phyloP scores from a whole-genome alignment of 495 filamentous ascomycete species.

The Mytilinidion resinicola region DNA sequence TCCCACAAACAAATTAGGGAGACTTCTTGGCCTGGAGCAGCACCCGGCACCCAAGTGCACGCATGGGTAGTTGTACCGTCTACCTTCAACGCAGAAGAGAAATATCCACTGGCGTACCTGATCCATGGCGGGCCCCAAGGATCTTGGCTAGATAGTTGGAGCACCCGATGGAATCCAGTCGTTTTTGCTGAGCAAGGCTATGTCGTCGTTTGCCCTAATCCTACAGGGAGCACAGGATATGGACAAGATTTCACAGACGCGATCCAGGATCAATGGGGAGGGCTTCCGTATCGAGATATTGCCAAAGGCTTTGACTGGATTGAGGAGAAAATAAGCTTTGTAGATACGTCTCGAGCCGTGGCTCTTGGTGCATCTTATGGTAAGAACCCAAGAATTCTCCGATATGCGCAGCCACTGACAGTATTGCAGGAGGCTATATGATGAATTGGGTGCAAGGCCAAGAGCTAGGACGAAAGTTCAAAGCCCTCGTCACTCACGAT shows the following conservation, averaged over 20 bases:
- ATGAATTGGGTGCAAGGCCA: conserved; percentile 75
- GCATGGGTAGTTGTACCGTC: conserved; percentile 70
- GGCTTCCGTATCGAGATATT: conserved; percentile 72
- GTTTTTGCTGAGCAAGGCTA: conserved; percentile 91
- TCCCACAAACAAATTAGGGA: conserved; percentile 40
- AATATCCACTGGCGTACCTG: conserved; percentile 75
- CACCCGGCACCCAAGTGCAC: conserved; percentile 37
- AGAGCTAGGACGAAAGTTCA: conserved; percentile 68
- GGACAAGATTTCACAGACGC: conserved; percentile 73
- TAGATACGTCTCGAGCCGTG: conserved; percentile 71
- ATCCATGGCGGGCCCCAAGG: conserved; percentile 89
- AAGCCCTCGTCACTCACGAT: conserved; percentile 86
- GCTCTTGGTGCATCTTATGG: conserved; percentile 73
- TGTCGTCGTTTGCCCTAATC: conserved; percentile 80
- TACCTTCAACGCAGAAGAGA: conserved; percentile 61
- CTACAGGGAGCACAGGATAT: conserved; percentile 80
- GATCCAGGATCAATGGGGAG: conserved; percentile 74
- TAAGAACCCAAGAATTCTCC: conserved; percentile 10
- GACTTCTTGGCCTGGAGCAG: conserved; percentile 34
- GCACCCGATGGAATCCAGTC: conserved; percentile 84
- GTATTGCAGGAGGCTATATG: conserved; percentile 66
- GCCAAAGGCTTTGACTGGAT: conserved; percentile 74
- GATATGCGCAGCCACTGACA: not conserved
- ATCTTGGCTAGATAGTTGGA: conserved; percentile 78
- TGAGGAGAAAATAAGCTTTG: conserved; percentile 60